Conservation (phyloP, 129 eudicot species). For the Dittrichia graveolens region DNA sequence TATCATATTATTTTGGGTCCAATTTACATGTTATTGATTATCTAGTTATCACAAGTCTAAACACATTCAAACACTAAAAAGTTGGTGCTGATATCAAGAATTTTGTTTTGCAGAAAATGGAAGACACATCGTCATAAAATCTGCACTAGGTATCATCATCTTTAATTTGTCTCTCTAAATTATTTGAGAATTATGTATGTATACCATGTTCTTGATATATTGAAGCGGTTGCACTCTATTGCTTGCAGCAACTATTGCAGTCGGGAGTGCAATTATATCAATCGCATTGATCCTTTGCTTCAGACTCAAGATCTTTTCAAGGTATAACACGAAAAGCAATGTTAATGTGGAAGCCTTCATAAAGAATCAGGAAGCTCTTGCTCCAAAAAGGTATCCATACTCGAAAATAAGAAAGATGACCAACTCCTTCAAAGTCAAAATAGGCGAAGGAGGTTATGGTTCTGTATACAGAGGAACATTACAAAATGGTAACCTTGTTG, state of each 20-base stretch:
- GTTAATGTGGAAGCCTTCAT: not conserved
- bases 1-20: not conserved
- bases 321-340: not conserved
- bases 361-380: not conserved
- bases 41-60: no score
- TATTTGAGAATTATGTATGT: no score
- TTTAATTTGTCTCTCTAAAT: no score
- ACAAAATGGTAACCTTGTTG: constrained; percentile 22
- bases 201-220: no score
- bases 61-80: not conserved
- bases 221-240: no score
- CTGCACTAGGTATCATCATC: no score
- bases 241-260: not conserved
- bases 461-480: constrained; percentile 12
- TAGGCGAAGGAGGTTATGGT: constrained; percentile 20
- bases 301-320: not conserved
- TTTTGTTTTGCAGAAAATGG: not conserved
- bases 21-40: not conserved
- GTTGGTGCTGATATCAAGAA: not conserved
- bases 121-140: no score
- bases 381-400: constrained; percentile 13
- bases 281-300: not conserved
- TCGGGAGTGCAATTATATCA: not conserved
- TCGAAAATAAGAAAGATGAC: constrained; percentile 9
- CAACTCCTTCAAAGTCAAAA: constrained; percentile 1